phyloP scores from a whole-genome alignment of 1,284 basidiomycete species.

The Cryptococcus neoformans region DNA sequence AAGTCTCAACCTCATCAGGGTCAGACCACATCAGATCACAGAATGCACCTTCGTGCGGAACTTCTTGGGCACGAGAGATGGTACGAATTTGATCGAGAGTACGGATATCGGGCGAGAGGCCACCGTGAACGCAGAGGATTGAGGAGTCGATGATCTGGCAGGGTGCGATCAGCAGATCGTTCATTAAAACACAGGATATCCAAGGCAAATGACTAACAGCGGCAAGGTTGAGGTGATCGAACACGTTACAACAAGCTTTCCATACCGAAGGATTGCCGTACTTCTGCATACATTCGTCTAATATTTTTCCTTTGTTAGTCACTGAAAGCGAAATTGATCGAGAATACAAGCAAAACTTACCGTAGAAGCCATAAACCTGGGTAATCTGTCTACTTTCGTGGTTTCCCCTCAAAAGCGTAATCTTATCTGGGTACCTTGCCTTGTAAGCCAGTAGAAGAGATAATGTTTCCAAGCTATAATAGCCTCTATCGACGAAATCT shows the following conservation, averaged over 20 bases:
- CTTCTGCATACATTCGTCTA: constrained; percentile 95
- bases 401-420: constrained; percentile 96
- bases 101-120: constrained; percentile 85
- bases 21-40: constrained; percentile 99
- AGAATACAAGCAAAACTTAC: constrained; percentile 52
- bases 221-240: constrained; percentile 90
- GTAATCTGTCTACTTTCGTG: constrained; percentile 99
- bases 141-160: constrained; percentile 85
- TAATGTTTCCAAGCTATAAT: constrained; percentile 97
- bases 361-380: constrained; percentile 98
- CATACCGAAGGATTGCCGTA: constrained; percentile 91
- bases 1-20: constrained; percentile 91
- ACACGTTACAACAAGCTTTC: constrained; percentile 94
- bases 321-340: not conserved
- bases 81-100: constrained; percentile 91
- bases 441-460: constrained; percentile 91
- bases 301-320: not conserved
- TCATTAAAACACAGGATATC: not conserved
- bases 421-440: constrained; percentile 95
- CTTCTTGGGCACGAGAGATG: constrained; percentile 87
- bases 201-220: constrained; percentile 59
- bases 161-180: not conserved
- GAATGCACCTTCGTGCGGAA: constrained; percentile 96
- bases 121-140: constrained; percentile 89
- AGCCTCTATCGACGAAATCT: constrained; percentile 96